phyloP scores from a whole-genome alignment of 2,329 filamentous ascomycete genomes.

The Colletotrichum incanum region DNA sequence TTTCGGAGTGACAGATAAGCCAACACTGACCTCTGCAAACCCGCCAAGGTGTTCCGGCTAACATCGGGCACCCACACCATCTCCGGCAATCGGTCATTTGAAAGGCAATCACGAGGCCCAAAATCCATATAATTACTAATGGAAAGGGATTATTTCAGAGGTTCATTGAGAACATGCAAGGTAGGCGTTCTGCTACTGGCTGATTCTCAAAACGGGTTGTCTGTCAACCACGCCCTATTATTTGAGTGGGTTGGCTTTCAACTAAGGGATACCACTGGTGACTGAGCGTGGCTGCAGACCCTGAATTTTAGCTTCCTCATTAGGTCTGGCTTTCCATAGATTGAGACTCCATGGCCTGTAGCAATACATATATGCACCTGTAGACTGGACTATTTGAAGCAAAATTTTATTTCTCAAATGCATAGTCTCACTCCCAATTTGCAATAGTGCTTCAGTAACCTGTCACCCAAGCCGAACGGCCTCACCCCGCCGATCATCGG shows the following conservation, averaged over 20 bases:
- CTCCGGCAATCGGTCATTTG: constrained; percentile 34
- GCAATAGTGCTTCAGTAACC: background rate
- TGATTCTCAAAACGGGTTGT: background rate
- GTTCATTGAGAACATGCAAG: background rate
- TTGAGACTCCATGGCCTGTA: background rate
- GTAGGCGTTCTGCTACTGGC: background rate
- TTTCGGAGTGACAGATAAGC: constrained; percentile 18
- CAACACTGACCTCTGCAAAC: constrained; percentile 20
- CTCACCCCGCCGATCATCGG: background rate
- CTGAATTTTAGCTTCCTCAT: background rate
- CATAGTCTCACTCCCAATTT: background rate
- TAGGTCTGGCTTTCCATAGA: background rate
- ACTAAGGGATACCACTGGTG: background rate
- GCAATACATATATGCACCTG: background rate
- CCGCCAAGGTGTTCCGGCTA: constrained; percentile 27
- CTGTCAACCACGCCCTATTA: background rate
- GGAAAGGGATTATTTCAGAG: background rate
- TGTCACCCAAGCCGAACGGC: background rate
- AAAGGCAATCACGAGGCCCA: constrained; percentile 10
- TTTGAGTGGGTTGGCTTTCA: background rate
- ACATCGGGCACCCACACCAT: constrained; percentile 27
- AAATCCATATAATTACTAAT: constrained; percentile 26
- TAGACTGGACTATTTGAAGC: background rate
- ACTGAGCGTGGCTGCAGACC: background rate
- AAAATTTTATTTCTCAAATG: background rate